Conservation (phyloP, 352 stramenopile species). For the Phytophthora colocasiae region DNA sequence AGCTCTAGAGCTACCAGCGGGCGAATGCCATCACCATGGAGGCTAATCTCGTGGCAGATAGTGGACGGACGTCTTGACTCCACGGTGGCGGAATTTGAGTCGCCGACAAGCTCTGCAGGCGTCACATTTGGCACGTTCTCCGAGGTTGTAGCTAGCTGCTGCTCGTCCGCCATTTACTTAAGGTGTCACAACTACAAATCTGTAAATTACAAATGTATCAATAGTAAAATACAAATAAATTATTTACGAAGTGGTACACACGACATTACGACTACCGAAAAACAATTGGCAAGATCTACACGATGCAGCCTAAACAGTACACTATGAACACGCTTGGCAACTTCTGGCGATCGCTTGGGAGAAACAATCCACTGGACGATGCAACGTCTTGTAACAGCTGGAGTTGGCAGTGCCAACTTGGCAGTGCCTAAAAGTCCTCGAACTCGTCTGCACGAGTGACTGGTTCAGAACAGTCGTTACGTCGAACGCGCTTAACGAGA, state of each 20-base stretch:
- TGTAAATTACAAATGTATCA: conserved; percentile 1
- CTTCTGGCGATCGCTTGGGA: background rate
- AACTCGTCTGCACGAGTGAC: conserved; percentile 37
- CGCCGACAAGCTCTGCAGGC: conserved; percentile 9
- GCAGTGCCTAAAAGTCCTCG: conserved; percentile 36
- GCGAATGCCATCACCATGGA: conserved; percentile 46
- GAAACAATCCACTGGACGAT: conserved; percentile 11
- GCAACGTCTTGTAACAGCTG: conserved; percentile 13
- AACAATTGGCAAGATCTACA: conserved; percentile 13
- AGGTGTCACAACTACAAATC: background rate
- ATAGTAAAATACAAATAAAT: conserved; percentile 17
- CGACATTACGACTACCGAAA: conserved; percentile 37
- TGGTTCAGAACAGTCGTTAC: conserved; percentile 36
- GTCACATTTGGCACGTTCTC: conserved; percentile 4
- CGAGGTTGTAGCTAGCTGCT: conserved; percentile 6
- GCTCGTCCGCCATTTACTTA: conserved; percentile 40
- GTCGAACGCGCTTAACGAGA: conserved; percentile 44
- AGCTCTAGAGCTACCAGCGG: conserved; percentile 70
- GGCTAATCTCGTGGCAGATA: conserved; percentile 35
- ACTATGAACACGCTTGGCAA: conserved; percentile 19
- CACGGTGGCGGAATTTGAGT: background rate
- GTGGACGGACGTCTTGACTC: conserved; percentile 6
- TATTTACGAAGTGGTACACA: conserved; percentile 29
- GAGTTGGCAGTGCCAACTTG: background rate
- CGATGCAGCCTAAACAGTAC: conserved; percentile 7